Percentiles rank a stretch among this genome's conserved stretches.
phyloP scores from a whole-genome alignment of 2,329 filamentous ascomycete species.

The Drechslerella coelobrocha region DNA sequence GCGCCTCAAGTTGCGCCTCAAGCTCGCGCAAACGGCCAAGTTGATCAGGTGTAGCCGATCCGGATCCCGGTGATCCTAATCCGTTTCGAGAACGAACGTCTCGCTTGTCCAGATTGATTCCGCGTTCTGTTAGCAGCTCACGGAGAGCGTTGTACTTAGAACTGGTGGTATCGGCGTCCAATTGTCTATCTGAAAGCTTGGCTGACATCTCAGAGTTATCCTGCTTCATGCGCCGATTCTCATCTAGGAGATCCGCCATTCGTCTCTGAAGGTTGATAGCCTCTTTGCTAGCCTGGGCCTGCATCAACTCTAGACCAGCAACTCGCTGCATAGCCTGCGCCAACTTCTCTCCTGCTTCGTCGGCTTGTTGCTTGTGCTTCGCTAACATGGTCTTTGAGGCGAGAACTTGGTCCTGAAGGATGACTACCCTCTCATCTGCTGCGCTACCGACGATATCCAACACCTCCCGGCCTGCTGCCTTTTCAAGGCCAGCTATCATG shows the following conservation, averaged over 20 bases:
- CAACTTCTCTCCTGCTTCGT: conserved; percentile 84
- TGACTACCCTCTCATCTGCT: conserved; percentile 71
- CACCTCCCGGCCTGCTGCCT: conserved; percentile 64
- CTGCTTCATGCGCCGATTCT: conserved; percentile 80
- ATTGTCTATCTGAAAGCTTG: conserved; percentile 81
- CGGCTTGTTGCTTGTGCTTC: conserved; percentile 87
- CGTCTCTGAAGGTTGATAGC: conserved; percentile 88
- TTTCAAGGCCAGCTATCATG: conserved; percentile 81
- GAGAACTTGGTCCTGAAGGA: conserved; percentile 80
- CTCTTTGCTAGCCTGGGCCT: conserved; percentile 94
- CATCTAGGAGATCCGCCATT: conserved; percentile 81
- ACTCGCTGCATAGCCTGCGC: conserved; percentile 94
- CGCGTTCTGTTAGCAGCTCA: conserved; percentile 86
- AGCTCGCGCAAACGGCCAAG: conserved; percentile 76
- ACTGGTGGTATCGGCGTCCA: conserved; percentile 90
- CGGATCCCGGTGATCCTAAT: conserved; percentile 71
- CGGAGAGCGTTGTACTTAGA: conserved; percentile 94
- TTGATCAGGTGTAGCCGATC: conserved; percentile 79
- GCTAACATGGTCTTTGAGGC: conserved; percentile 79
- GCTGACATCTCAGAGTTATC: conserved; percentile 82
- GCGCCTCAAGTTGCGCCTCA: conserved; percentile 82
- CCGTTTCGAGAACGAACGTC: conserved; percentile 69
- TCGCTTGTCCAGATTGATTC: conserved; percentile 75
- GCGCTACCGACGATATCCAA: conserved; percentile 60
- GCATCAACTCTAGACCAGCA: conserved; percentile 92